Base-by-base conservation (phyloP, 805 yeast genomes). In the Ogataea trehalophila region DNA sequence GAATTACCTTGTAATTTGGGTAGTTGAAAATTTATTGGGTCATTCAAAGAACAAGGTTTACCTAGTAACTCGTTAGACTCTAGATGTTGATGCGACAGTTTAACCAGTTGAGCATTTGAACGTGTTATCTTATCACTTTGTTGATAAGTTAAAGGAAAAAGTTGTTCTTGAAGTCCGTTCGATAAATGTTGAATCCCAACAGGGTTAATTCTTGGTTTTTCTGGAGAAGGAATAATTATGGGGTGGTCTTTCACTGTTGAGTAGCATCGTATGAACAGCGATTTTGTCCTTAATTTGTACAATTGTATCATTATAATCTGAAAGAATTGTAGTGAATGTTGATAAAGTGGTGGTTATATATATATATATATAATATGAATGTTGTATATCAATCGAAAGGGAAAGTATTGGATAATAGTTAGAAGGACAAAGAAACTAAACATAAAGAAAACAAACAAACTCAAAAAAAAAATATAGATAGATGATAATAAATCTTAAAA, bases 121-220 rank as follows among this genome's bases (percentile, higher is more conserved):
- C 61, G 67, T 42, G 52, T 65, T 29, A 50, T 61, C 26, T 37
- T 46, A 15, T 35, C 59, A 11, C 53, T 56, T 39, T 45, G 46
- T 23, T 33, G 57, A 52, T 39, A 45, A 4, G 49, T 39, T 9
- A 46, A 42, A 6, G 83, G 85, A 60, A 87, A 89, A 1, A 88
- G 60, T 55, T 83, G 87, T 15, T 57, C 50, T 47, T 82, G 90
- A 13, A 88, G 61, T 0, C 70, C 68, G 4, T 68, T 64, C 0
- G 94, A 80, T 18, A 88, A 68, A 54, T 87, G 85, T 60, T 89
- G 96, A 26, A 88, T 85, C 0, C 95, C 95, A 7, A 86, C 85
- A 17, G 84, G 84, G 61, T 87, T 88, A 31, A 85, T 67, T 34
- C 89, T 63, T 7, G 85, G 87, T 16, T 26, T 36, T 42, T 26